phyloP scores from a whole-genome alignment of 495 filamentous ascomycete species.

The Lophiotrema nucula region DNA sequence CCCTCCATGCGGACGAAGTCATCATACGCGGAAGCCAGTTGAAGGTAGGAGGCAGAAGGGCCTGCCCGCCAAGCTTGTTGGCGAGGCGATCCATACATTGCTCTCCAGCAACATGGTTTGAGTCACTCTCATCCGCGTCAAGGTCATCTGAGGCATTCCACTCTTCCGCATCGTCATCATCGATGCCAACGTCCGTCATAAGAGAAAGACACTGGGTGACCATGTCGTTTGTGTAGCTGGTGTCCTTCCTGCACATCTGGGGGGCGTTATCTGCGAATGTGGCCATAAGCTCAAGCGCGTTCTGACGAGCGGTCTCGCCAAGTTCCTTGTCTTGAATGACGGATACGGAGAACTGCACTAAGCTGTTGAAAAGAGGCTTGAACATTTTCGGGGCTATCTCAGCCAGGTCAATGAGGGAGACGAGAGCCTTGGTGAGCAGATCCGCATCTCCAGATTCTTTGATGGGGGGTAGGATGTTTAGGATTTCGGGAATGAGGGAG shows the following conservation, averaged over 20 bases:
- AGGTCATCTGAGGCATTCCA: slow-evolving; percentile 95
- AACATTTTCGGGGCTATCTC: slow-evolving; percentile 96
- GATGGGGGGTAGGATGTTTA: slow-evolving; percentile 89
- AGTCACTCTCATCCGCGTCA: slow-evolving; percentile 92
- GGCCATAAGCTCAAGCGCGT: slow-evolving; percentile 93
- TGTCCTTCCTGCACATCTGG: slow-evolving; percentile 89
- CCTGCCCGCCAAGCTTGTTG: slow-evolving; percentile 89
- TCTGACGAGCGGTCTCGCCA: slow-evolving; percentile 84
- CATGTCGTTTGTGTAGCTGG: slow-evolving; percentile 89
- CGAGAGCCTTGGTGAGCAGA: slow-evolving; percentile 79
- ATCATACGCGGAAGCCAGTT: slow-evolving; percentile 97
- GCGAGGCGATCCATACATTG: slow-evolving; percentile 98
- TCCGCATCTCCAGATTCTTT: slow-evolving; percentile 88
- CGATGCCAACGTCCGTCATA: slow-evolving; percentile 97
- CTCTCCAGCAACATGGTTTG: slow-evolving; percentile 97
- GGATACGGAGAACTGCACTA: slow-evolving; percentile 87
- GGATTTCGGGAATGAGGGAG: slow-evolving; percentile 76
- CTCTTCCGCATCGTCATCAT: slow-evolving; percentile 91
- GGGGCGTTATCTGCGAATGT: slow-evolving; percentile 96
- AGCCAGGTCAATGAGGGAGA: slow-evolving; percentile 89
- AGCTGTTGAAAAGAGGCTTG: slow-evolving; percentile 80
- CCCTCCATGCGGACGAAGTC: slow-evolving; percentile 89
- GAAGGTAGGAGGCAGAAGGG: slow-evolving; percentile 89
- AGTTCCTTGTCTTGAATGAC: slow-evolving; percentile 96
- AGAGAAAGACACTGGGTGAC: slow-evolving; percentile 96